Base-by-base conservation (phyloP, 129 eudicot genomes). In the Arctium minus region DNA sequence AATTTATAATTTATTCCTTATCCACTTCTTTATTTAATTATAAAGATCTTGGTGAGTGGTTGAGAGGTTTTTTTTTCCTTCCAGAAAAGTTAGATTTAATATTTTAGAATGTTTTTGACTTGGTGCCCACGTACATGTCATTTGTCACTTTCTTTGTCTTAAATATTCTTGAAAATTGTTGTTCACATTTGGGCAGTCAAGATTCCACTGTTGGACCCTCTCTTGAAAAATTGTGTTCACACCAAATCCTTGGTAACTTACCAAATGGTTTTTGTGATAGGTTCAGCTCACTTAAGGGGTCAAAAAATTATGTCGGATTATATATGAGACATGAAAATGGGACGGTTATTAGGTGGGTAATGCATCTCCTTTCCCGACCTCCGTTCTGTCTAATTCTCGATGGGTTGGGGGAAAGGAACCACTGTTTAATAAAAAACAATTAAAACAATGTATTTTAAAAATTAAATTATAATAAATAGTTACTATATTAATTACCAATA, bases 121-220 rank as follows among this genome's bases (percentile, higher is more conserved):
- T 84, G 80, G 80, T 44, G 80, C 76, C 83, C 87, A 79, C 83
- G 83, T 64, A 79, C 87, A 60, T 78, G 70, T 72, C 62, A 39
- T 72, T 32, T 84, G 79, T 79, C 83, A 78, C 78, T 73, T 53
- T 75, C 77, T 78, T 6, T 6, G 12, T 17, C 15, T 31, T 62
- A 65, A 31, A 0, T 6, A 78, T 39, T 72, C 73, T 72, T 84
- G 73, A 72, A 65, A 53, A 33, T 84, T 79, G 70, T 10, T 78
- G 86, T 84, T 84, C 83, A 84, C 75, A 84, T 79, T 71, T 6
- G 11, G 15, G 73, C 33, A 18, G 69, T 78, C 83, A 78, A 72
- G 38, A 72, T 77, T 71, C n/a, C 37, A 9, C 29, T 29, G 6
- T 39, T 33, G 11, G 50, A 68, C 27, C 60, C 67, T 18, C 30